These are phyloP conservation scores for Jatropha multifida DNA, from an alignment of 441 rosid species.

Conservation along the genomic window DNA sequence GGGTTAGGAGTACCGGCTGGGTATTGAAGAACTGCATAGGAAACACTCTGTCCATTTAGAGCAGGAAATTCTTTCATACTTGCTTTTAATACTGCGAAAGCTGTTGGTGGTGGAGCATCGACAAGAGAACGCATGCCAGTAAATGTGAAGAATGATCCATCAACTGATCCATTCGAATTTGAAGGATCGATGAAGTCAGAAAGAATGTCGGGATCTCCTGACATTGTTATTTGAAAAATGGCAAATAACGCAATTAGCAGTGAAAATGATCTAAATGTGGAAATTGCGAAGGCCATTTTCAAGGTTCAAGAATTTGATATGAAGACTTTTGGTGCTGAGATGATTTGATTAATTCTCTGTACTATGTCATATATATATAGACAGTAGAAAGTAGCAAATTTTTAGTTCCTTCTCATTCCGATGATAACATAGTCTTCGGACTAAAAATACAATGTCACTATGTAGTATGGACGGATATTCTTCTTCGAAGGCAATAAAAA, in stretches of 20 bases:
- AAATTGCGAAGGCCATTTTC: constrained; percentile 17
- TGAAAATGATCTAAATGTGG: constrained; percentile 5
- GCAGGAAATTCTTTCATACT: constrained; percentile 36
- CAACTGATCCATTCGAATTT: neutral
- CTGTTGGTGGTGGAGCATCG: constrained; percentile 9
- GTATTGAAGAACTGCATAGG: constrained; percentile 29
- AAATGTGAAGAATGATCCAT: constrained; percentile 36
- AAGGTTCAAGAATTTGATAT: neutral
- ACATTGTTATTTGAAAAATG: constrained; percentile 14
- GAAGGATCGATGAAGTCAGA: constrained; percentile 29
- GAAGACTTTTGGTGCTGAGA: neutral
- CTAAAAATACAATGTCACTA: neutral
- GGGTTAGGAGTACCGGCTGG: constrained; percentile 26
- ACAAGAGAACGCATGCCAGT: constrained; percentile 29
- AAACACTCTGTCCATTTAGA: constrained; percentile 38
- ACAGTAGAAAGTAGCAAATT: neutral
- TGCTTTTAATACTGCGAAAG: constrained; percentile 29
- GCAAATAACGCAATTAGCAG: constrained; percentile 22
- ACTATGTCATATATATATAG: neutral
- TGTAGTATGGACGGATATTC: neutral
- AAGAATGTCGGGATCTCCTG: constrained; percentile 33
- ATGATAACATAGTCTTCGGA: neutral
- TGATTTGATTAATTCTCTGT: neutral
- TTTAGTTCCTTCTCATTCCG: neutral
- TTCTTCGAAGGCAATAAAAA: neutral